phyloP scores from a whole-genome alignment of 352 stramenopile species.

The Pythium phragmiticola region DNA sequence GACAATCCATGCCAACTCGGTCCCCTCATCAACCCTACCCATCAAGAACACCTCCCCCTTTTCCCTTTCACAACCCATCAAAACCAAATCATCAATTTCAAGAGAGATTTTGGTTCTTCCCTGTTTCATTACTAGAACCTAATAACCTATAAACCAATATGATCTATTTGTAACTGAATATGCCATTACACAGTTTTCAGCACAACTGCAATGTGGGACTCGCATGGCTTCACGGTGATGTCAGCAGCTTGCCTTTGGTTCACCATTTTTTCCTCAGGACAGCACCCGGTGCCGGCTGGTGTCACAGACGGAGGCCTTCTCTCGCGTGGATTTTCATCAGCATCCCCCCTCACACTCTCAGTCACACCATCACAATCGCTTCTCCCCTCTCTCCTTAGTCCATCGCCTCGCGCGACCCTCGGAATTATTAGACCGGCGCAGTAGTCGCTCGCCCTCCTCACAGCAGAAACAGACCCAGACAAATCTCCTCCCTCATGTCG shows the following conservation, averaged over 20 bases:
- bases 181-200: neutral
- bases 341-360: too few species aligned
- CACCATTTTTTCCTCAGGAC: slow-evolving; percentile 22
- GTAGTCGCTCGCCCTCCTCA: too few species aligned
- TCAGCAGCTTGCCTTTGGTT: slow-evolving; percentile 21
- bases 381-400: neutral
- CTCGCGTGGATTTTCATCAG: too few species aligned
- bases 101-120: neutral
- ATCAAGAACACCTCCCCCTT: slow-evolving; percentile 12
- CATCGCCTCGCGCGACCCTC: neutral
- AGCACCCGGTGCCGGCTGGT: slow-evolving; percentile 2
- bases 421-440: neutral
- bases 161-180: too few species aligned
- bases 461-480: neutral
- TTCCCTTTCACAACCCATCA: slow-evolving; percentile 3
- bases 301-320: slow-evolving; percentile 13
- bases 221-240: slow-evolving; percentile 20
- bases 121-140: neutral
- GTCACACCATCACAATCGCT: slow-evolving; percentile 8
- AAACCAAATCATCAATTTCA: neutral
- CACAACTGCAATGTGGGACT: slow-evolving; percentile 32
- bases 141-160: neutral
- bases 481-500: slow-evolving; percentile 33
- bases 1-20: neutral
- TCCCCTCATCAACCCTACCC: slow-evolving; percentile 18